A percentile compares a stretch with the other conserved stretches of the same genome.
phyloP scores from a whole-genome alignment of 495 filamentous ascomycete species.

The Daldinia concentrica region DNA sequence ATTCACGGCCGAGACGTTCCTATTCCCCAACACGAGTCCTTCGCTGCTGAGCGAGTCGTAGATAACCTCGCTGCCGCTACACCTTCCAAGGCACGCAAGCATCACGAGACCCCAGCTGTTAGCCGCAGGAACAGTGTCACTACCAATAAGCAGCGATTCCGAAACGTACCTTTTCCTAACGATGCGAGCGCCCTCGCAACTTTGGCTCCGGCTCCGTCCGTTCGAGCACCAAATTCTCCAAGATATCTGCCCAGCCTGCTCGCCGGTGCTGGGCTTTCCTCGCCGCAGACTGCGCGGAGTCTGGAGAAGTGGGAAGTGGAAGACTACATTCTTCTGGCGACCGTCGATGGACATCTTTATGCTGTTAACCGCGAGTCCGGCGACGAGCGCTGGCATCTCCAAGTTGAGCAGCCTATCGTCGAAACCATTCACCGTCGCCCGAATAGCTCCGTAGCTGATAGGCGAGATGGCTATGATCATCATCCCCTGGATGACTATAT shows the following conservation, averaged over 20 bases:
- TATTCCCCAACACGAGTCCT: conserved; percentile 43
- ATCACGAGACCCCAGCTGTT: conserved; percentile 22
- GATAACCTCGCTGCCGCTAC: conserved; percentile 42
- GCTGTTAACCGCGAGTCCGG: conserved; percentile 91
- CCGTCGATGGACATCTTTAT: conserved; percentile 95
- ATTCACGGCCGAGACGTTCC: conserved; percentile 29
- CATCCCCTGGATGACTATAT: conserved; percentile 80
- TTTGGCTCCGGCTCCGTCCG: conserved; percentile 89
- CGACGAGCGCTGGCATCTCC: conserved; percentile 80
- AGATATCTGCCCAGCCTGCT: conserved; percentile 62
- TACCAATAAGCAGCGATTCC: conserved; percentile 51
- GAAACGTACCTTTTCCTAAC: conserved; percentile 60
- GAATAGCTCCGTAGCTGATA: conserved; percentile 69
- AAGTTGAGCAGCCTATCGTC: conserved; percentile 85
- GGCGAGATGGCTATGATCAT: conserved; percentile 55
- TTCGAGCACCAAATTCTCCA: conserved; percentile 81
- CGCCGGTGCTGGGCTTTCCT: conserved; percentile 69
- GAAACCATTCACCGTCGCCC: conserved; percentile 84
- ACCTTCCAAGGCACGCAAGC: conserved; percentile 41
- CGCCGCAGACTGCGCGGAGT: conserved; percentile 90
- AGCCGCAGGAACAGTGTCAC: conserved; percentile 32
- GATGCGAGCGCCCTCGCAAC: conserved; percentile 95
- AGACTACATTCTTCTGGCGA: conserved; percentile 99
- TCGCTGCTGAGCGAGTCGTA: conserved; percentile 35
- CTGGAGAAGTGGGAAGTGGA: conserved; percentile 99